Conservation (phyloP, 805 yeast genomes). For the Starmera dryadoides region DNA sequence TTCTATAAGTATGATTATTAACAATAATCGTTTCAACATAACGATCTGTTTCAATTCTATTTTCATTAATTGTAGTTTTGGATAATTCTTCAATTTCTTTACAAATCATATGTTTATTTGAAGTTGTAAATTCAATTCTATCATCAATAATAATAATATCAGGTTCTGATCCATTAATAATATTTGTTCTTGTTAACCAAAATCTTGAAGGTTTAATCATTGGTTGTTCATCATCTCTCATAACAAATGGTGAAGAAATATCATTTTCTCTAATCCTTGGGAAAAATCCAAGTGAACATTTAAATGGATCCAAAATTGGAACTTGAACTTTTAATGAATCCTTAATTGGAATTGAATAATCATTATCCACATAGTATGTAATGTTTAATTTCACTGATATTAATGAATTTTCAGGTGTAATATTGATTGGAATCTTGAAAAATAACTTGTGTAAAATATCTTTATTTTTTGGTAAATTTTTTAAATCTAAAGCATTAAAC, state of each 20-base stretch:
- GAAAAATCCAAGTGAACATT: slow-evolving; percentile 19
- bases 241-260: slow-evolving; percentile 21
- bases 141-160: slow-evolving; percentile 28
- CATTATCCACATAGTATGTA: slow-evolving; percentile 21
- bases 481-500: background rate
- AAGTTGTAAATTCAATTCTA: slow-evolving; percentile 19
- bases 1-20: slow-evolving; percentile 32
- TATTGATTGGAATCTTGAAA: slow-evolving; percentile 6
- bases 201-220: slow-evolving; percentile 26
- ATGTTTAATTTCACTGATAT: slow-evolving; percentile 12
- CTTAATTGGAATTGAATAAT: slow-evolving; percentile 22
- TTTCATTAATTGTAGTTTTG: slow-evolving; percentile 2
- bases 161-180: slow-evolving; percentile 20
- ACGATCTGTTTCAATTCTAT: slow-evolving; percentile 10
- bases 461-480: background rate
- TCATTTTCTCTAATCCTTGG: slow-evolving; percentile 23
- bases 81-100: slow-evolving; percentile 11
- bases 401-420: background rate
- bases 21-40: slow-evolving; percentile 26
- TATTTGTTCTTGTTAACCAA: slow-evolving; percentile 26
- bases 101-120: slow-evolving; percentile 28
- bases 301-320: slow-evolving; percentile 25
- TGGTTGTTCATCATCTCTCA: slow-evolving; percentile 10
- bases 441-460: background rate
- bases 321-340: slow-evolving; percentile 16